Evolutionary conservation across 2,329 filamentous ascomycete genomes (phyloP), one percentile per base, ranked within the genome.

Genomic region (Trichophyton schoenleinii): DNA sequence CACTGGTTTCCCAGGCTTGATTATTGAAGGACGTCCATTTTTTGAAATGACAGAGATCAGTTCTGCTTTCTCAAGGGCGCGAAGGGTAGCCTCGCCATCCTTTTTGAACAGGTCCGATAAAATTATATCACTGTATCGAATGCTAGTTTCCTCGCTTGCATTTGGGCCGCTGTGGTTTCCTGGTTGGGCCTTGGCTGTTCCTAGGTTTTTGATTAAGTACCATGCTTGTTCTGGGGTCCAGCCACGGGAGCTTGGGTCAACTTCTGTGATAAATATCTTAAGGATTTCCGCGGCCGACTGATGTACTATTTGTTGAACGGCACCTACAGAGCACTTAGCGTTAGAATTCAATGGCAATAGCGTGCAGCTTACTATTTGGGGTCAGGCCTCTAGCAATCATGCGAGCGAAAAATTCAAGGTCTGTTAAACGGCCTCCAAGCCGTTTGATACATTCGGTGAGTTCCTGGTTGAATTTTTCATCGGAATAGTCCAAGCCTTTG

Each of bases 351-450:
- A 20, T 8, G 18, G 28, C 13, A 48, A 11, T n/a, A 8, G 38
- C 49, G 6, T 13, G 53, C 9, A 42, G 18, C 70, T 28, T 67
- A 77, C 77, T 81, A 65, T 81, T 82, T 0, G 94, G 94, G 1
- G 82, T 87, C 72, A 96, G 91, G 15, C 94, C 92, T 0, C 87
- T 85, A 74, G 90, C 89, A 67, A 99, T 87, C 18, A 94, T 83
- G 41, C 92, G 85, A n/a, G 91, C 88, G 49, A 99, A 83, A 70
- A 94, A 95, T 70, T 97, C 92, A 20, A 99, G 85, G 70, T 99
- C 94, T 0, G 91, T 96, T n/a, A 99, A 81, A 2, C 94, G 88
- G 1, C 94, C 94, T 22, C 94, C 94, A 1, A 99, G 81, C 0
- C 86, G 82, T 31, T 85, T 82, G 65, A 97, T 95, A 67, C 88